Conservation (phyloP, 2,329 filamentous ascomycete species). For the Xylariaceae sp. region DNA sequence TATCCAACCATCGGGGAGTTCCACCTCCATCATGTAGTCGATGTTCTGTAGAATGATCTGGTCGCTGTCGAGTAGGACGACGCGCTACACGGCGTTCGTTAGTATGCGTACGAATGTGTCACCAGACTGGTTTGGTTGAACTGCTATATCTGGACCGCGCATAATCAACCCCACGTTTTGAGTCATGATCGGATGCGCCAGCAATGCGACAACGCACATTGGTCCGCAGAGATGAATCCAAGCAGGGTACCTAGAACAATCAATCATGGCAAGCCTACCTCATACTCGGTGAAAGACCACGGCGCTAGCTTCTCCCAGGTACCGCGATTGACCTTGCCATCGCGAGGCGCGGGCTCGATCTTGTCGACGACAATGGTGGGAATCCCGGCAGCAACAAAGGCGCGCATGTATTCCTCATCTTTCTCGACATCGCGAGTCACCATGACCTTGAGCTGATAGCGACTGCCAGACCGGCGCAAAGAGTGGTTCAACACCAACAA, state of each 20-base stretch:
- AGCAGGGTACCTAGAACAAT: neutral
- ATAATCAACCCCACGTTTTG: constrained; percentile 1
- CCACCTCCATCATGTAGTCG: constrained; percentile 32
- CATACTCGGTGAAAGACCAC: constrained; percentile 31
- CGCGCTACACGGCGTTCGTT: constrained; percentile 22
- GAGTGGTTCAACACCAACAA: constrained; percentile 30
- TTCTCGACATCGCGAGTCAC: constrained; percentile 32
- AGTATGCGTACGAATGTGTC: neutral
- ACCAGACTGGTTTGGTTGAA: constrained; percentile 4
- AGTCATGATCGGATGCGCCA: constrained; percentile 6
- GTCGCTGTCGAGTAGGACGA: constrained; percentile 33
- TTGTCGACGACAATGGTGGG: constrained; percentile 33
- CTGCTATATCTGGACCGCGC: constrained; percentile 2
- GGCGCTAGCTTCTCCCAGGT: constrained; percentile 36
- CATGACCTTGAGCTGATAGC: constrained; percentile 32
- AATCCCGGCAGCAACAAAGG: constrained; percentile 32
- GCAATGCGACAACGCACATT: neutral
- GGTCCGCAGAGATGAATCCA: neutral
- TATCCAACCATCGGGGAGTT: constrained; percentile 31
- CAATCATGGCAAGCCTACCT: constrained; percentile 23
- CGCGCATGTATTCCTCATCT: constrained; percentile 34
- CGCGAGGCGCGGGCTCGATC: constrained; percentile 32
- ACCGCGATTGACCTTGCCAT: constrained; percentile 33
- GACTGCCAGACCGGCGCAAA: constrained; percentile 26
- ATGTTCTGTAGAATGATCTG: constrained; percentile 32